Evolutionary conservation across 2,329 filamentous ascomycete genomes (phyloP).

Genomic region (Aspergillus fructus): DNA sequence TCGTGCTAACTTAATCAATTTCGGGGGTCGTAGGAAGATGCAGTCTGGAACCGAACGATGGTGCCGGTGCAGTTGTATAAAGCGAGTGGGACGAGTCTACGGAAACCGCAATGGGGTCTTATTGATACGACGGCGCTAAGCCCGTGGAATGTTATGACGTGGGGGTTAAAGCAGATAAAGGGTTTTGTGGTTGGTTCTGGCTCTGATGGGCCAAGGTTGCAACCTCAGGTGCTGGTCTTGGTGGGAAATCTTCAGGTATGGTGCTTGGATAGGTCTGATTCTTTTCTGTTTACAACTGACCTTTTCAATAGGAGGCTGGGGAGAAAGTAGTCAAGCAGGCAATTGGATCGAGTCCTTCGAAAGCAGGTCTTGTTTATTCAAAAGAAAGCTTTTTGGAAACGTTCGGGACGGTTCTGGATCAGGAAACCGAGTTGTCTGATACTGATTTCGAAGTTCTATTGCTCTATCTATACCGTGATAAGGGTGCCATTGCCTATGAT

Average conservation of each 20-base stretch:
- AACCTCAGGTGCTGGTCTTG: conserved; percentile 46
- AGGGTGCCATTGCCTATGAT: conserved; percentile 51
- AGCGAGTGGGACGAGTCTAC: conserved; percentile 66
- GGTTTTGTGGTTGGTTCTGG: conserved; percentile 50
- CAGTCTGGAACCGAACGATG: conserved; percentile 66
- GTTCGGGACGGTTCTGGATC: conserved; percentile 55
- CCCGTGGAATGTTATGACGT: conserved; percentile 70
- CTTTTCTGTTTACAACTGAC: background rate
- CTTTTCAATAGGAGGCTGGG: conserved; percentile 47
- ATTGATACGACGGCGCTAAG: conserved; percentile 47
- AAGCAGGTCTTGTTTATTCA: conserved; percentile 68
- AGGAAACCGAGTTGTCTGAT: conserved; percentile 55
- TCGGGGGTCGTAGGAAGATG: conserved; percentile 57
- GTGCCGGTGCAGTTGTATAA: conserved; percentile 71
- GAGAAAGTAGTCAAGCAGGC: conserved; percentile 53
- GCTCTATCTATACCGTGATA: conserved; percentile 68
- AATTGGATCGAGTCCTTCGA: conserved; percentile 44
- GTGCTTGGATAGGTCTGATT: background rate
- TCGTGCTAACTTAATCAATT: background rate
- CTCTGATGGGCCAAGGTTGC: conserved; percentile 34
- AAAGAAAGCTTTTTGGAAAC: conserved; percentile 62
- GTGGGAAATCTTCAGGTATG: conserved; percentile 59
- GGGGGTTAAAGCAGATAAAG: conserved; percentile 72
- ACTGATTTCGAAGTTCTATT: conserved; percentile 70
- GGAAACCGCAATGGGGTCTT: conserved; percentile 64